phyloP scores from a whole-genome alignment of 2,329 filamentous ascomycete species.

The Beauveria medogensis region DNA sequence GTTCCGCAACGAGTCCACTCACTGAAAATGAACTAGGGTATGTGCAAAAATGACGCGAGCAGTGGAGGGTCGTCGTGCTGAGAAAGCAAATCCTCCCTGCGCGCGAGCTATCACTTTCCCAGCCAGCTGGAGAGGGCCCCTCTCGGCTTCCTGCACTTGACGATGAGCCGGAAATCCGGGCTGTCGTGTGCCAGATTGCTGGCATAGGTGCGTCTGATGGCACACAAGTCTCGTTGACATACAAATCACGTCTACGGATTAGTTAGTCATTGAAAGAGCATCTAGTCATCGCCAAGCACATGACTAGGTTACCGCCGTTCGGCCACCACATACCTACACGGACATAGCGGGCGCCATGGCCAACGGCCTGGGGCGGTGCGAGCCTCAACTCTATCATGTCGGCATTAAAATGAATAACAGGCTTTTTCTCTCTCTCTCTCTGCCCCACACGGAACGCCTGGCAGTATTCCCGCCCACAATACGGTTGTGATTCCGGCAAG shows the following conservation, averaged over 20 bases:
- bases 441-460: conserved; percentile 8
- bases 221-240: neutral
- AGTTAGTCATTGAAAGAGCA: neutral
- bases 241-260: neutral
- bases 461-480: conserved; percentile 9
- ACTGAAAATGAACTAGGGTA: neutral
- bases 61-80: neutral
- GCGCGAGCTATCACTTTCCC: conserved; percentile 20
- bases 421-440: neutral
- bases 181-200: neutral
- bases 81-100: conserved; percentile 16
- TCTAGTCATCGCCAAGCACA: neutral
- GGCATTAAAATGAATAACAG: neutral
- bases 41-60: conserved; percentile 11
- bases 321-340: neutral
- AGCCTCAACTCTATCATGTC: conserved; percentile 6
- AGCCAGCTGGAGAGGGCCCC: neutral
- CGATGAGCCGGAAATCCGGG: conserved; percentile 1
- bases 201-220: neutral
- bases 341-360: neutral
- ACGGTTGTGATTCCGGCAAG: conserved; percentile 7
- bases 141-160: conserved; percentile 1
- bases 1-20: conserved; percentile 9
- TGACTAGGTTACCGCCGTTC: neutral
- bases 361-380: conserved; percentile 1